phyloP scores from a whole-genome alignment of 2,329 filamentous ascomycete genomes.

The Paecilomyces formosus region DNA sequence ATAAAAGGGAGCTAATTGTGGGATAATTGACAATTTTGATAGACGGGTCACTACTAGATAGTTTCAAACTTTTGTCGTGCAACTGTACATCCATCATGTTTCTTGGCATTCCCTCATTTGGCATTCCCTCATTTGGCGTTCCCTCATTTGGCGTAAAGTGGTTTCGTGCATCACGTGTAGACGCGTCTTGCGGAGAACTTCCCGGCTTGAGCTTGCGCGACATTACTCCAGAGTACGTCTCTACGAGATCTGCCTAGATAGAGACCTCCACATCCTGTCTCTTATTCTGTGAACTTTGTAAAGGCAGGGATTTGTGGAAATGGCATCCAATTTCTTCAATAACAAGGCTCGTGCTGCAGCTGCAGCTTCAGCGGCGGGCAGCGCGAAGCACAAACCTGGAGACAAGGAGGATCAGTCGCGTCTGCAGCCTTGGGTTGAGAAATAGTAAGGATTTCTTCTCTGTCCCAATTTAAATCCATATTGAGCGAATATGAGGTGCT shows the following conservation, averaged over 20 bases:
- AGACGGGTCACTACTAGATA: too few relatives aligned
- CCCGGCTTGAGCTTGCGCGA: constrained; percentile 3
- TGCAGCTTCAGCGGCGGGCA: constrained; percentile 62
- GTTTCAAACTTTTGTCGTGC: too few relatives aligned
- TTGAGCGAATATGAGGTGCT: neutral
- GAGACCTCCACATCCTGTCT: neutral
- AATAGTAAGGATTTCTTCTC: constrained; percentile 63
- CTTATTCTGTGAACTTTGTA: neutral
- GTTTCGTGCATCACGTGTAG: constrained; percentile 25
- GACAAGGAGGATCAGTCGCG: constrained; percentile 56
- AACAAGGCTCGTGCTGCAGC: constrained; percentile 76
- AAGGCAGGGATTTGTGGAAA: constrained; percentile 5
- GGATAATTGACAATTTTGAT: too few relatives aligned
- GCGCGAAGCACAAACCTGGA: constrained; percentile 58
- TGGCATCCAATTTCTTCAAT: constrained; percentile 87
- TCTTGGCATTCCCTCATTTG: too few relatives aligned
- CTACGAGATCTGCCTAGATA: neutral
- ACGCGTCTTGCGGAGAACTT: constrained; percentile 16
- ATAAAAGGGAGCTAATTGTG: too few relatives aligned
- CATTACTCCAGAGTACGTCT: constrained; percentile 1
- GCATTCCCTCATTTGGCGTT: too few relatives aligned
- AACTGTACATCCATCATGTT: too few relatives aligned
- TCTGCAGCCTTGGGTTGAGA: constrained; percentile 94
- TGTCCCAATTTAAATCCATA: neutral
- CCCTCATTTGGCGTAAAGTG: neutral